Percentiles rank a stretch among this genome's conserved stretches.
phyloP scores from a whole-genome alignment of 1,284 basidiomycete genomes.

The Mycocalia duriaeana region DNA sequence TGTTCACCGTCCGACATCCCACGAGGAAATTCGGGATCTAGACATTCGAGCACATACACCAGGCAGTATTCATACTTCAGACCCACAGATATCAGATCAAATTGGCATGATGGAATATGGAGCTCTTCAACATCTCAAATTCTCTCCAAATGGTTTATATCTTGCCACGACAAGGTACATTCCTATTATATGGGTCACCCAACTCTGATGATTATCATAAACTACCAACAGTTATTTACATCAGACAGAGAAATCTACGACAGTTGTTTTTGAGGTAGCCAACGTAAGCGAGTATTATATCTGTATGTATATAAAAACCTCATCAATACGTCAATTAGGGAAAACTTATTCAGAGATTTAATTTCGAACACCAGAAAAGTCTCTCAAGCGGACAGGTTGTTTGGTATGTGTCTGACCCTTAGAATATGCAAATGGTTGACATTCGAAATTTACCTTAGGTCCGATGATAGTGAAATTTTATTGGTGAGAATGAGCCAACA shows the following conservation, averaged over 20 bases:
- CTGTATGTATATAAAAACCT: background rate
- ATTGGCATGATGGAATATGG: background rate
- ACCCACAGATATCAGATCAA: background rate
- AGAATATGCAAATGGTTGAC: background rate
- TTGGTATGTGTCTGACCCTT: background rate
- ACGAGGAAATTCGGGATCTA: conserved; percentile 25
- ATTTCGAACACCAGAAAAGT: background rate
- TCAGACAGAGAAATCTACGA: background rate
- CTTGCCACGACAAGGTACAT: conserved; percentile 63
- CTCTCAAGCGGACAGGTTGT: background rate
- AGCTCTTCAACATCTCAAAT: conserved; percentile 50
- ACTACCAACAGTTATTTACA: background rate
- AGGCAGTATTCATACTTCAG: conserved; percentile 31
- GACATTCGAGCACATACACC: conserved; percentile 63
- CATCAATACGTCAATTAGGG: background rate
- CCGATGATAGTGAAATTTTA: background rate
- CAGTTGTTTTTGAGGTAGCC: background rate
- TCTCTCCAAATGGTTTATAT: conserved; percentile 67
- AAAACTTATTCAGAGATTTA: background rate
- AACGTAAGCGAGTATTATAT: background rate
- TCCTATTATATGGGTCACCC: background rate
- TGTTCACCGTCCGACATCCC: conserved; percentile 40
- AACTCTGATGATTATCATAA: background rate
- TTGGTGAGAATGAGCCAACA: background rate
- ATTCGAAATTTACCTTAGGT: background rate